Evolutionary conservation across 345 rosid genomes (phyloP), one percentile per base, ranked within the genome.

Genomic region (Citrus hindsii): DNA sequence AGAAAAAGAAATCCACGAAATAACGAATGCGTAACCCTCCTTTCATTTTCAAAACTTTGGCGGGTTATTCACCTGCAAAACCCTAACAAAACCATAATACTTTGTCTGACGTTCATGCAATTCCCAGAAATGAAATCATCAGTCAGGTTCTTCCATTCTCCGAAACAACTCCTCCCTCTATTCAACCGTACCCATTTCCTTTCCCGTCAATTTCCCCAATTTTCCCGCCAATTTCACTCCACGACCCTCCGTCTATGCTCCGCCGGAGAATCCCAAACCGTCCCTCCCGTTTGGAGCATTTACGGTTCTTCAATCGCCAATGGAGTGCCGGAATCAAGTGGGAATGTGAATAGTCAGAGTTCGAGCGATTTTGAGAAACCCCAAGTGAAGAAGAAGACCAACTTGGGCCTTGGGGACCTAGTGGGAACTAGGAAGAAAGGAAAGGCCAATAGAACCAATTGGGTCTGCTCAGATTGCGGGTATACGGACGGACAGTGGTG

Each of bases 381-480:
- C 72, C 74, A 35, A 14, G 28, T 55, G 80, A 69, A 37, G 80
- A 63, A 60, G 73, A 79, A 64, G 81, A 63, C 69, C 38, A 71
- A 73, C 48, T 83, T 78, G 69, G 78, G 65, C 6, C 46, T 81
- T 22, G 79, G 85, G 4, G 80, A 81, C 76, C 63, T 73, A 2
- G 79, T 85, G 63, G 79, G 80, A 71, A 76, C 33, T 69, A 90
- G 82, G 73, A 86, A 84, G 87, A 92, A 86, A 81, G 88, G 87
- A 27, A 85, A 88, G 82, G 82, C 78, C 77, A 77, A 27, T 61
- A 89, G 79, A 72, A 69, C 55, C 28, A 74, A 55, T 55, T 95
- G 92, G 90, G 99, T 95, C 61, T 95, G 97, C 73, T 81, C 83
- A n/a, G 68, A 72, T 59, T 95, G 99, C 69, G 99, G 98, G n/a